Conservation (phyloP, 2,329 filamentous ascomycete species). For the Trichoderma sp. region DNA sequence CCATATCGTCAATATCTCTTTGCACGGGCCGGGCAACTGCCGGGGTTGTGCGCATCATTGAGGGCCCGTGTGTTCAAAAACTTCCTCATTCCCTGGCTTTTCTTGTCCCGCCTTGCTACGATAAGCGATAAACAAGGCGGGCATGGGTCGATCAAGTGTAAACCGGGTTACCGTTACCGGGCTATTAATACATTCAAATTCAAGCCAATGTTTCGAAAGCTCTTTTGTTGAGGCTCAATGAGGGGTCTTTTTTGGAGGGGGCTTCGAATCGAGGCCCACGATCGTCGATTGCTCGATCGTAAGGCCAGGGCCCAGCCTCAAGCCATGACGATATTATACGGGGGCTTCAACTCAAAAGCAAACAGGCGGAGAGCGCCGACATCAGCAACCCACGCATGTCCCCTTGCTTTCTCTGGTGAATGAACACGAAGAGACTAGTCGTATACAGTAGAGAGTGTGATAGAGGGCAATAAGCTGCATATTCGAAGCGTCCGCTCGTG, state of each 20-base stretch:
- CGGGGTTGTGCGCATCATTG: not conserved
- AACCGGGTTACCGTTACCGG: not conserved
- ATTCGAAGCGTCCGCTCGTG: not conserved
- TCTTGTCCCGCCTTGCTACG: not conserved
- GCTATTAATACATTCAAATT: not conserved
- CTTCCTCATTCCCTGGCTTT: not conserved
- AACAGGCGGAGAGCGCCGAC: not conserved
- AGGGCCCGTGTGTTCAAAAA: not conserved
- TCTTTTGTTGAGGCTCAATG: not conserved
- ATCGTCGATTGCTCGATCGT: not conserved
- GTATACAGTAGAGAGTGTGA: not conserved
- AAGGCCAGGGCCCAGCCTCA: not conserved
- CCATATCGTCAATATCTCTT: not conserved
- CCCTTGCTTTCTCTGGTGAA: not conserved
- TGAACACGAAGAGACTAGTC: not conserved
- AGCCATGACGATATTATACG: not conserved
- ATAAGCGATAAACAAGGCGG: not conserved
- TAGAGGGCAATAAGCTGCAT: conserved; percentile 6
- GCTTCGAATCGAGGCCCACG: not conserved
- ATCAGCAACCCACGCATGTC: not conserved
- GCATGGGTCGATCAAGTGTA: not conserved
- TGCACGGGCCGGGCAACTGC: not conserved
- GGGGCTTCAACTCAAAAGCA: not conserved
- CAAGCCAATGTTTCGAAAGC: not conserved
- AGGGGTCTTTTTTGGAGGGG: not conserved